phyloP scores from a whole-genome alignment of 495 filamentous ascomycete genomes.

The Daldinia vernicosa region DNA sequence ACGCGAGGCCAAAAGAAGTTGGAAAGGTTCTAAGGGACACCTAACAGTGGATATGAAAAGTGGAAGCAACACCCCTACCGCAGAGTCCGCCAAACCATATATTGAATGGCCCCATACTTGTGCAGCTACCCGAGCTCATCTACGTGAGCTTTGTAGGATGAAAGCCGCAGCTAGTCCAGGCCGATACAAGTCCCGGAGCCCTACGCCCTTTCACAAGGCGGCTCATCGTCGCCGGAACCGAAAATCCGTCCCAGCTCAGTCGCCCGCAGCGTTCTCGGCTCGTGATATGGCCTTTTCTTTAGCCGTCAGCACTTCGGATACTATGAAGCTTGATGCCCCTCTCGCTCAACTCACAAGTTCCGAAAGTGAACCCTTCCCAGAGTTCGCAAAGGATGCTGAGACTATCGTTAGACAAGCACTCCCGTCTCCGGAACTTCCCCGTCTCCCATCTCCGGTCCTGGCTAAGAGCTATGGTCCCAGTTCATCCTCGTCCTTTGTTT shows the following conservation, averaged over 20 bases:
- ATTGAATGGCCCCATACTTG: slow-evolving; percentile 84
- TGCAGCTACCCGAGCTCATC: slow-evolving; percentile 76
- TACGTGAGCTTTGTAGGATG: slow-evolving; percentile 83
- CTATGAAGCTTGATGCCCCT: slow-evolving; percentile 77
- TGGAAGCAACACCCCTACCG: slow-evolving; percentile 74
- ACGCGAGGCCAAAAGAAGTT: slow-evolving; percentile 82
- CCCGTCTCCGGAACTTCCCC: slow-evolving; percentile 46
- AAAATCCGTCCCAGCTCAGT: slow-evolving; percentile 49
- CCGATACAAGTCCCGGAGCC: slow-evolving; percentile 75
- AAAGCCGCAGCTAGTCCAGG: slow-evolving; percentile 69
- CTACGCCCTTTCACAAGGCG: slow-evolving; percentile 73
- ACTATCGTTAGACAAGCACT: slow-evolving; percentile 25
- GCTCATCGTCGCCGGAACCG: slow-evolving; percentile 58
- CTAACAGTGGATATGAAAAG: slow-evolving; percentile 56
- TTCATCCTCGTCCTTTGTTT: slow-evolving; percentile 55
- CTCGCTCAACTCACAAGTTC: slow-evolving; percentile 66
- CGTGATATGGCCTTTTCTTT: slow-evolving; percentile 89
- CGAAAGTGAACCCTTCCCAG: slow-evolving; percentile 35
- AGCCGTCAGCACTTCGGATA: slow-evolving; percentile 77
- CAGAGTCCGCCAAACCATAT: slow-evolving; percentile 52
- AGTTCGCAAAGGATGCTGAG: slow-evolving; percentile 25
- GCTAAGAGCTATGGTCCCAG: slow-evolving; percentile 62
- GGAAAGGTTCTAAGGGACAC: slow-evolving; percentile 69
- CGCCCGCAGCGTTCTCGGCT: slow-evolving; percentile 61
- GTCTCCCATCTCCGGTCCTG: slow-evolving; percentile 70